phyloP scores from a whole-genome alignment of 306 rosid genomes.

The Vigna mungo region DNA sequence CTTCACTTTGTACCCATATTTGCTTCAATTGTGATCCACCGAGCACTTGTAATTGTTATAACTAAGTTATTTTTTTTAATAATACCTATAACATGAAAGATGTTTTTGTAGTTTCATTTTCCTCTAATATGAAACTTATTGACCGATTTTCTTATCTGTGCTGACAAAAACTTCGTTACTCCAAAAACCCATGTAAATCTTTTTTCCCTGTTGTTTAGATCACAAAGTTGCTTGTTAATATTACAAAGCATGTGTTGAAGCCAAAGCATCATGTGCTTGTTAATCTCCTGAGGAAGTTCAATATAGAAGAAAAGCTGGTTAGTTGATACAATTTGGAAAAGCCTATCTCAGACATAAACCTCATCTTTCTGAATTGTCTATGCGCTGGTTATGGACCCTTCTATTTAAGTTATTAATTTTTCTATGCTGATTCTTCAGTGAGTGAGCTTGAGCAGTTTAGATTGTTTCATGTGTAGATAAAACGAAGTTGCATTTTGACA shows the following conservation, averaged over 20 bases:
- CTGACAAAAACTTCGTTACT: slow-evolving; percentile 31
- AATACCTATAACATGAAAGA: background rate
- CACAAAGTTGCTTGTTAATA: slow-evolving; percentile 90
- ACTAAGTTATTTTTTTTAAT: slow-evolving; percentile 6
- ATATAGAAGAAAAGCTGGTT: slow-evolving; percentile 90
- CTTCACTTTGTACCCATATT: slow-evolving; percentile 5
- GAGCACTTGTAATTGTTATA: background rate
- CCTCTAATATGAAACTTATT: slow-evolving; percentile 20
- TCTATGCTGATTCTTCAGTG: slow-evolving; percentile 11
- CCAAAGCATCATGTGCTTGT: slow-evolving; percentile 81
- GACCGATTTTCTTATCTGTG: slow-evolving; percentile 8
- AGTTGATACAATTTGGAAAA: slow-evolving; percentile 36
- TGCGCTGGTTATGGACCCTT: background rate
- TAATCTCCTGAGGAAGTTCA: slow-evolving; percentile 72
- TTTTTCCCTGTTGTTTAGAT: slow-evolving; percentile 60
- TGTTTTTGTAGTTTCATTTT: slow-evolving; percentile 3
- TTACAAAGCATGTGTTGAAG: slow-evolving; percentile 89
- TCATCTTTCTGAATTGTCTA: slow-evolving; percentile 18
- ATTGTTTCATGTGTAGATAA: slow-evolving; percentile 2
- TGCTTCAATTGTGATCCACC: slow-evolving; percentile 9
- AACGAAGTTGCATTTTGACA: slow-evolving; percentile 7
- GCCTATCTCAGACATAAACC: slow-evolving; percentile 21
- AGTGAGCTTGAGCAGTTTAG: background rate
- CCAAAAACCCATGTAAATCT: slow-evolving; percentile 40
- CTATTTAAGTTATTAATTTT: slow-evolving; percentile 2